Evolutionary conservation across 2,329 filamentous ascomycete genomes (phyloP).

Genomic region (Botrytis tulipae): DNA sequence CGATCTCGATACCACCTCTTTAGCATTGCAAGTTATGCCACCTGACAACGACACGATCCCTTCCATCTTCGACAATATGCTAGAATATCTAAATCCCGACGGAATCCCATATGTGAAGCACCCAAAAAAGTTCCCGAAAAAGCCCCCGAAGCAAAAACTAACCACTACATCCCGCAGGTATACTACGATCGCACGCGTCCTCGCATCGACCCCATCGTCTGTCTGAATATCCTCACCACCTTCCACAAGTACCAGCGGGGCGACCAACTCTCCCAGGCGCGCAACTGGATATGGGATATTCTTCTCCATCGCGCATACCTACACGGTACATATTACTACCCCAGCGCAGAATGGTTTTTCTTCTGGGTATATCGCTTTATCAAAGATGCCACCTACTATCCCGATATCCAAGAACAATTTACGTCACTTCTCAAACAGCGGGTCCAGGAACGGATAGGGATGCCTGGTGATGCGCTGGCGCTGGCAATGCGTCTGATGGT

Average conservation of each 20-base stretch:
- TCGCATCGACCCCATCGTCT: background rate
- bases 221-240: background rate
- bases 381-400: background rate
- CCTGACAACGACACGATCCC: background rate
- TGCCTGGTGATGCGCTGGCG: background rate
- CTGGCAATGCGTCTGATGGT: background rate
- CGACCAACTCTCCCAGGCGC: background rate
- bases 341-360: background rate
- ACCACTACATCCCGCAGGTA: background rate
- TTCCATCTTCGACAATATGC: background rate
- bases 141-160: background rate
- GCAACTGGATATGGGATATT: background rate
- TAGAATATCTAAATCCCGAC: background rate
- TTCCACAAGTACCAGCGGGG: background rate
- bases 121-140: no score
- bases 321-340: background rate
- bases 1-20: background rate
- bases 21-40: background rate
- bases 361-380: background rate
- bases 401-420: background rate
- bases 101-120: background rate
- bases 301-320: background rate
- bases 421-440: background rate
- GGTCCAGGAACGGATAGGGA: background rate
- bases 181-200: background rate